phyloP scores from a whole-genome alignment of 768 basidiomycete species.

The Phylloporus sp. region DNA sequence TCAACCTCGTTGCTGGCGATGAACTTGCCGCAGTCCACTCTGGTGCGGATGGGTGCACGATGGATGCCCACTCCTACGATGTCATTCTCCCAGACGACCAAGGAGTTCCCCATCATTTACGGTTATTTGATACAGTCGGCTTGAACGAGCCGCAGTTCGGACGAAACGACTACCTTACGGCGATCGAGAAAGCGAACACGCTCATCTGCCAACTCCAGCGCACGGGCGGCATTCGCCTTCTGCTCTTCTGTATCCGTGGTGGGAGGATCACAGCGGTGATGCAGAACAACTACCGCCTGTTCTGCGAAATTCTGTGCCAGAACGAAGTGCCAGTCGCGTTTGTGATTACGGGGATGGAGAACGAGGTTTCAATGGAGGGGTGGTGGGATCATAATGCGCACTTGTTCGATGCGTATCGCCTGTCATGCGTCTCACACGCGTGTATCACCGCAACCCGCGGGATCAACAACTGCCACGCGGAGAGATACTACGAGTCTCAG shows the following conservation, averaged over 20 bases:
- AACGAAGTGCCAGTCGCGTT: conserved; percentile 30
- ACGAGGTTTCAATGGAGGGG: conserved; percentile 29
- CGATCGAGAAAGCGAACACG: conserved; percentile 29
- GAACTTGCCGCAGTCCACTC: conserved; percentile 27
- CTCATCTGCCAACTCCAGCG: conserved; percentile 34
- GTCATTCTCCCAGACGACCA: conserved; percentile 17
- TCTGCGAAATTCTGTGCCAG: conserved; percentile 30
- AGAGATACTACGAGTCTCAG: conserved; percentile 34
- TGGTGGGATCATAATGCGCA: conserved; percentile 34
- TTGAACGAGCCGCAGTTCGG: conserved; percentile 25
- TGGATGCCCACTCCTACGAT: conserved; percentile 27
- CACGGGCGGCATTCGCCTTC: conserved; percentile 30
- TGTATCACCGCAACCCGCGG: conserved; percentile 38
- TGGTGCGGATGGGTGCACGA: conserved; percentile 35
- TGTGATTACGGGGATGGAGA: conserved; percentile 32
- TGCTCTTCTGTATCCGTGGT: conserved; percentile 34
- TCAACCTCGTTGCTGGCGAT: conserved; percentile 36
- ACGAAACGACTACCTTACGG: conserved; percentile 24
- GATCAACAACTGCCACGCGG: conserved; percentile 17
- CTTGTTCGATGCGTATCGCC: conserved; percentile 25
- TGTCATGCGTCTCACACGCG: conserved; percentile 30
- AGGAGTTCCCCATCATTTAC: conserved; percentile 18
- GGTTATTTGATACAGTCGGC: conserved; percentile 35
- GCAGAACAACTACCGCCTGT: conserved; percentile 31
- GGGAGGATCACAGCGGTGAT: conserved; percentile 29